Percentiles rank a stretch among this genome's conserved stretches.
phyloP scores from a whole-genome alignment of 257 asterid species.

The Solanum clarkiae region DNA sequence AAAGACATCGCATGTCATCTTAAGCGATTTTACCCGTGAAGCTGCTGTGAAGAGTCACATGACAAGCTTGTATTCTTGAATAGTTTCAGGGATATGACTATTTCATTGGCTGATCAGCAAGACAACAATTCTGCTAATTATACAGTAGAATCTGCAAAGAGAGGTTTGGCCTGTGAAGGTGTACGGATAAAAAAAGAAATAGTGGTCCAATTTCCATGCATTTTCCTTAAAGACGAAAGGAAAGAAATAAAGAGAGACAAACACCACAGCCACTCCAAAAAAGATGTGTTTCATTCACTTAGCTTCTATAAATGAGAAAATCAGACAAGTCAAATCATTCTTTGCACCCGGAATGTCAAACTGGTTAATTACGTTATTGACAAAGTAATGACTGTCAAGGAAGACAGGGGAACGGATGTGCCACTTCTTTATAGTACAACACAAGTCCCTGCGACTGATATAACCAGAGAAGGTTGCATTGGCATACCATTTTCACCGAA shows the following conservation, averaged over 20 bases:
- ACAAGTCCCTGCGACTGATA: neutral
- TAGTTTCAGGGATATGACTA: neutral
- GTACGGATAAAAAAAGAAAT: slow-evolving; percentile 32
- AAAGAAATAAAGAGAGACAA: neutral
- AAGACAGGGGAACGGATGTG: neutral
- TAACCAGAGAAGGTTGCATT: neutral
- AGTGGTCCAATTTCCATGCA: neutral
- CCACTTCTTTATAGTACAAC: neutral
- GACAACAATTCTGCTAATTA: slow-evolving; percentile 59
- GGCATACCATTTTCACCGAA: neutral
- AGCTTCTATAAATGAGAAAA: neutral
- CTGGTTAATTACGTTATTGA: neutral
- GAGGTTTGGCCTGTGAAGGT: slow-evolving; percentile 83
- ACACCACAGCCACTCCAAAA: neutral
- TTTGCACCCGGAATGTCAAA: neutral
- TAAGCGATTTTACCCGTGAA: slow-evolving; percentile 63
- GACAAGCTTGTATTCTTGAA: neutral
- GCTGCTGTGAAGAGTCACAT: slow-evolving; percentile 77
- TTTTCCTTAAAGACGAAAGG: neutral
- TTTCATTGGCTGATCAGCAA: slow-evolving; percentile 29
- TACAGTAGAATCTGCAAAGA: slow-evolving; percentile 47
- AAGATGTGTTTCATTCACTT: neutral
- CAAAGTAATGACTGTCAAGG: neutral
- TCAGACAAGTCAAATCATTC: neutral
- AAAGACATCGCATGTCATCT: slow-evolving; percentile 40